phyloP scores from a whole-genome alignment of 1,139 yeast genomes.

The Wickerhamiella pararugosa region DNA sequence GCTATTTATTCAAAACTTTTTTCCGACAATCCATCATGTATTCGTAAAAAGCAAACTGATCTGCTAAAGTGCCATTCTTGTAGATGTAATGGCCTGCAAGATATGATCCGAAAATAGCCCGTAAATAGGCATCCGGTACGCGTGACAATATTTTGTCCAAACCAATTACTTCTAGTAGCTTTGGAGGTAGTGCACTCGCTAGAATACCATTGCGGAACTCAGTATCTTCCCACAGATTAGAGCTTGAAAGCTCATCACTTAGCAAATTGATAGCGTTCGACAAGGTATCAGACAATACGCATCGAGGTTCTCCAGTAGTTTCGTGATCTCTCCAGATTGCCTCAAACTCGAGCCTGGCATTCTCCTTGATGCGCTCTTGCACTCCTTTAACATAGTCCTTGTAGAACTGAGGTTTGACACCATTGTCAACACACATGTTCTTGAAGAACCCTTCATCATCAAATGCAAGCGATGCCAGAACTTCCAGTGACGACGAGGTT shows the following conservation, averaged over 20 bases:
- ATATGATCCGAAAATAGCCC: conserved; percentile 81
- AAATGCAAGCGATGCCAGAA: conserved; percentile 82
- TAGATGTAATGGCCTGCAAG: conserved; percentile 84
- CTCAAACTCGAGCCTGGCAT: conserved; percentile 76
- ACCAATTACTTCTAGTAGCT: conserved; percentile 61
- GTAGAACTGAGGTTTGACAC: conserved; percentile 53
- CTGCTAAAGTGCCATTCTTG: conserved; percentile 66
- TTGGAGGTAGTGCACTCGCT: conserved; percentile 59
- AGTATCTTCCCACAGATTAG: conserved; percentile 76
- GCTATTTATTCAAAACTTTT: background rate
- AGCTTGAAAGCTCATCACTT: conserved; percentile 73
- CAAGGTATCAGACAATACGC: conserved; percentile 70
- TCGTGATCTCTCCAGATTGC: conserved; percentile 71
- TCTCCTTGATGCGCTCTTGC: conserved; percentile 55
- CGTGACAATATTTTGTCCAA: conserved; percentile 53
- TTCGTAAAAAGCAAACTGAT: conserved; percentile 73
- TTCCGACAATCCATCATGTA: conserved; percentile 28
- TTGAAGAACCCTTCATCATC: conserved; percentile 67
- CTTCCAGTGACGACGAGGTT: conserved; percentile 91
- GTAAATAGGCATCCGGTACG: conserved; percentile 78
- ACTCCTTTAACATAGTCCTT: conserved; percentile 69
- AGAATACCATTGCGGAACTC: conserved; percentile 66
- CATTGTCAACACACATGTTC: conserved; percentile 54
- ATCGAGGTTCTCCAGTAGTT: conserved; percentile 52
- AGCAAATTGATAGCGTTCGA: conserved; percentile 78